These are phyloP conservation scores for Reticulascus tulasneorum DNA, from an alignment of 2,329 filamentous ascomycete genomes.

Conservation along the genomic window DNA sequence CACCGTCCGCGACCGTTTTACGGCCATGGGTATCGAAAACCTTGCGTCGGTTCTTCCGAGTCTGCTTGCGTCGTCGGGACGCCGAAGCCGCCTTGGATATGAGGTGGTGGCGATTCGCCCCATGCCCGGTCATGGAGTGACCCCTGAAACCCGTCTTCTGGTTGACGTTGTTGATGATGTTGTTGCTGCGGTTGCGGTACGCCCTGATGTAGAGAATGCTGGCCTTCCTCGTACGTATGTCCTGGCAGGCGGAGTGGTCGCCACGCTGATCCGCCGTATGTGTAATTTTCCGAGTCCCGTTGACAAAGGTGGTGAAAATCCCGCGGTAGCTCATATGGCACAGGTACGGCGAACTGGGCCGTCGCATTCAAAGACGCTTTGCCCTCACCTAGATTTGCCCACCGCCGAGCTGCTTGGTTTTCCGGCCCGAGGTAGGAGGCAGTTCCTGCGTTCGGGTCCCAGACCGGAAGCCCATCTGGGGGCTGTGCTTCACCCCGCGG, in stretches of 20 bases:
- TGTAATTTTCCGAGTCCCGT: too few species aligned
- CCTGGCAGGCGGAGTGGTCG: too few species aligned
- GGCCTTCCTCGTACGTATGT: too few species aligned
- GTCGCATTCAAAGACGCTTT: too few species aligned
- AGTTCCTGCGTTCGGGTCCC: conserved; percentile 42
- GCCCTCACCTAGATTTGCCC: conserved; percentile 17
- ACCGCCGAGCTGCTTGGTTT: conserved; percentile 27
- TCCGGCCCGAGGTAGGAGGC: conserved; percentile 29
- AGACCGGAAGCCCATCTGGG: conserved; percentile 55
- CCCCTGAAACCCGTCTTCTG: neutral
- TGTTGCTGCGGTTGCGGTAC: conserved; percentile 1
- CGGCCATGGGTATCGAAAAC: conserved; percentile 16
- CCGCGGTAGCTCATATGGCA: too few species aligned
- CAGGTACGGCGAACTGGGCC: too few species aligned
- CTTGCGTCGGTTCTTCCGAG: conserved; percentile 6
- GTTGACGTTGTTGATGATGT: conserved; percentile 2
- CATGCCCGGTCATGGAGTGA: conserved; percentile 1
- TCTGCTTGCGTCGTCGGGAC: conserved; percentile 2
- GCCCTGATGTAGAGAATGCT: neutral
- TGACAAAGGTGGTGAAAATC: too few species aligned
- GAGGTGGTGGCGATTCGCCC: conserved; percentile 2
- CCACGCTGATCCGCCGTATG: too few species aligned
- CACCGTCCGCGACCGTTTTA: too few species aligned
- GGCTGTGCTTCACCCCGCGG: conserved; percentile 63
- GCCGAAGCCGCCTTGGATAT: conserved; percentile 4